Conservation (phyloP, 2,329 filamentous ascomycete genomes). For the Ophiosphaerella herpotricha region DNA sequence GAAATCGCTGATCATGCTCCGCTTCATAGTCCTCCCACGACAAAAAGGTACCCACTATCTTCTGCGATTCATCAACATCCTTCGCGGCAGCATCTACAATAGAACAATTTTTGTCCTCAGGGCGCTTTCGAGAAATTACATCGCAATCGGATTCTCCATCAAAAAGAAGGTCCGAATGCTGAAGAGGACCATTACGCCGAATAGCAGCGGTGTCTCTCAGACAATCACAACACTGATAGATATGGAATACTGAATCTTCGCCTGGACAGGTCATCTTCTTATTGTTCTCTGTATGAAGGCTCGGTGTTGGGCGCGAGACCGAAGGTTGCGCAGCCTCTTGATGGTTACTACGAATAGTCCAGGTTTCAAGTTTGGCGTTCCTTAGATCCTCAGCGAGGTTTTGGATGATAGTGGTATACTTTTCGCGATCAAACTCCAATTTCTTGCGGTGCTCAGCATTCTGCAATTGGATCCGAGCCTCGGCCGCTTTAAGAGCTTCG, state of each 20-base stretch:
- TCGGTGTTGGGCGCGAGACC: background rate
- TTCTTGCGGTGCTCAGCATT: slow-evolving; percentile 16
- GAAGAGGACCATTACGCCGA: background rate
- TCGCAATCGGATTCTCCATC: slow-evolving; percentile 6
- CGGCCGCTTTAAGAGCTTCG: slow-evolving; percentile 14
- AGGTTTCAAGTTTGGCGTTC: background rate
- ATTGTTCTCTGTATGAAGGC: background rate
- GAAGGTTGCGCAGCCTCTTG: background rate
- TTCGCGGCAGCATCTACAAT: slow-evolving; percentile 8
- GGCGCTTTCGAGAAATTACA: background rate
- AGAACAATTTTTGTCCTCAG: slow-evolving; percentile 7
- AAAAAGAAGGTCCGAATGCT: slow-evolving; percentile 5
- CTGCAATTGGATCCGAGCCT: slow-evolving; percentile 15
- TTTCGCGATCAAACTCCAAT: slow-evolving; percentile 18
- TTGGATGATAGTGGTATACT: slow-evolving; percentile 5
- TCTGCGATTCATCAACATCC: slow-evolving; percentile 17
- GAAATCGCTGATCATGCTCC: too few species aligned
- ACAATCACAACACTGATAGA: background rate
- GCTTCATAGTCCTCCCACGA: background rate
- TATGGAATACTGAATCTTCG: slow-evolving; percentile 13
- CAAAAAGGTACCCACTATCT: background rate
- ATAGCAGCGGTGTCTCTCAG: too few species aligned
- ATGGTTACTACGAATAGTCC: background rate
- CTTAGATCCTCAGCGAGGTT: background rate
- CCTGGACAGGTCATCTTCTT: slow-evolving; percentile 29